These are phyloP conservation scores for Venturia aucupariae DNA, from an alignment of 2,329 filamentous ascomycete species.

Conservation along the genomic window DNA sequence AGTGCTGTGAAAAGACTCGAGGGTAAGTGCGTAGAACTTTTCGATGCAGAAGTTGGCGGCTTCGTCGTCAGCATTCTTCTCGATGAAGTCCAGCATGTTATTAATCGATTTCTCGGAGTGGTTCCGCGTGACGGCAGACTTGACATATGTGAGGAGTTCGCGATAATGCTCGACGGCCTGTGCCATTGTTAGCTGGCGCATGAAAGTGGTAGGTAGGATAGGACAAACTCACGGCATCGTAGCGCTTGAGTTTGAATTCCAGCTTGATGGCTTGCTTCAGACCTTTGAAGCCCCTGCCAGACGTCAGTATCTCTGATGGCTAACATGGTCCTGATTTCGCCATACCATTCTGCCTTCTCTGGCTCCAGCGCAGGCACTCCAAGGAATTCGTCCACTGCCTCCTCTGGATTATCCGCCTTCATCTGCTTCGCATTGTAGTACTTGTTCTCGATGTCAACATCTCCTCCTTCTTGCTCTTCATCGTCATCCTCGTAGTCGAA, in stretches of 20 bases:
- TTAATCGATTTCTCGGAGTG: conserved; percentile 99
- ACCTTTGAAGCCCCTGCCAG: conserved; percentile 74
- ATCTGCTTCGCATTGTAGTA: conserved; percentile 99
- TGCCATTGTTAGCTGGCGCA: conserved; percentile 15
- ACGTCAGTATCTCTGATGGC: conserved; percentile 7
- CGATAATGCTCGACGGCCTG: conserved; percentile 78
- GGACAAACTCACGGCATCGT: conserved; percentile 55
- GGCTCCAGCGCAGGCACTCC: conserved; percentile 72
- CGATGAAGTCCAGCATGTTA: conserved; percentile 96
- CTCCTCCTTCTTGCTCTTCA: conserved; percentile 76
- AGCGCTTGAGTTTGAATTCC: conserved; percentile 85
- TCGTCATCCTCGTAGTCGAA: conserved; percentile 89
- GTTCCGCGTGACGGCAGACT: conserved; percentile 91
- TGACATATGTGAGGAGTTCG: conserved; percentile 94
- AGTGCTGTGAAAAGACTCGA: conserved; percentile 90
- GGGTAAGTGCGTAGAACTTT: conserved; percentile 85
- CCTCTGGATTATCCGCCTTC: conserved; percentile 76
- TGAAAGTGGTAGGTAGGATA: background rate
- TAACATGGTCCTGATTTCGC: conserved; percentile 6
- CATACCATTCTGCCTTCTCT: conserved; percentile 87
- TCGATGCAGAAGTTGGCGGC: conserved; percentile 78
- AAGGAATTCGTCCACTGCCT: conserved; percentile 88
- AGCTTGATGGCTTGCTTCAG: conserved; percentile 97
- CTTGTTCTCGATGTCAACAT: conserved; percentile 97
- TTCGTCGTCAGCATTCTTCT: conserved; percentile 70